Evolutionary conservation across 192 early-diverging fungal species (phyloP).

Genomic region (Coemansia erecta): DNA sequence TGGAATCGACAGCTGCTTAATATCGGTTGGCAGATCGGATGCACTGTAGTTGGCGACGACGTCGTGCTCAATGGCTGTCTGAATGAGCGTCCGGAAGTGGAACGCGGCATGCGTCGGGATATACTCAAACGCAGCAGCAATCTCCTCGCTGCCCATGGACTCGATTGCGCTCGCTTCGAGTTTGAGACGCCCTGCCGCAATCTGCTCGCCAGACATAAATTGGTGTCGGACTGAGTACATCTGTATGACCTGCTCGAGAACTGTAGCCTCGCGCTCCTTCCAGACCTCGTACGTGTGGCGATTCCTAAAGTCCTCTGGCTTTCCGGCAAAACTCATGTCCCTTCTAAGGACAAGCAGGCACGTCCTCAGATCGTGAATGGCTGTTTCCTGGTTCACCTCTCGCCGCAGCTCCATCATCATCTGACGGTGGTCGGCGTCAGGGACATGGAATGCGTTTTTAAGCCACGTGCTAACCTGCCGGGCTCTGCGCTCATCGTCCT

Average conservation of each 20-base stretch:
- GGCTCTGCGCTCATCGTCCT: constrained; percentile 8
- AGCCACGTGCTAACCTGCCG: constrained; percentile 30
- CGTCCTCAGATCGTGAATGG: constrained; percentile 40
- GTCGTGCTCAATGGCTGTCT: constrained; percentile 35
- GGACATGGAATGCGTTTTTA: constrained; percentile 30
- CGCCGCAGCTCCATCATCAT: constrained; percentile 29
- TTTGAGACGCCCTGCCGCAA: constrained; percentile 31
- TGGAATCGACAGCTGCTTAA: constrained; percentile 31
- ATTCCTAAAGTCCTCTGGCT: constrained; percentile 38
- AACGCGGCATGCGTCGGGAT: constrained; percentile 37
- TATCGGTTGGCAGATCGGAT: neutral
- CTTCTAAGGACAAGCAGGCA: constrained; percentile 42
- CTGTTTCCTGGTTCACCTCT: constrained; percentile 49
- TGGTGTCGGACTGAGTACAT: constrained; percentile 39
- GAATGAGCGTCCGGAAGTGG: constrained; percentile 33
- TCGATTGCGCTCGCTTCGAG: constrained; percentile 33
- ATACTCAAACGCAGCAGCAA: constrained; percentile 46
- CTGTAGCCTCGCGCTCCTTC: constrained; percentile 52
- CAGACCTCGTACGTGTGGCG: constrained; percentile 39
- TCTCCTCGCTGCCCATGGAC: constrained; percentile 30
- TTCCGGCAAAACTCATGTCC: constrained; percentile 49
- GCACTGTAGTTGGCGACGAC: constrained; percentile 18
- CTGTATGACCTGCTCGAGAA: constrained; percentile 50
- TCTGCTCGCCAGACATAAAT: constrained; percentile 45
- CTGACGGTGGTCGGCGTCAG: constrained; percentile 31